These are phyloP conservation scores for Sphaerosporella brunnea DNA, from an alignment of 495 filamentous ascomycete genomes.

Conservation along the genomic window DNA sequence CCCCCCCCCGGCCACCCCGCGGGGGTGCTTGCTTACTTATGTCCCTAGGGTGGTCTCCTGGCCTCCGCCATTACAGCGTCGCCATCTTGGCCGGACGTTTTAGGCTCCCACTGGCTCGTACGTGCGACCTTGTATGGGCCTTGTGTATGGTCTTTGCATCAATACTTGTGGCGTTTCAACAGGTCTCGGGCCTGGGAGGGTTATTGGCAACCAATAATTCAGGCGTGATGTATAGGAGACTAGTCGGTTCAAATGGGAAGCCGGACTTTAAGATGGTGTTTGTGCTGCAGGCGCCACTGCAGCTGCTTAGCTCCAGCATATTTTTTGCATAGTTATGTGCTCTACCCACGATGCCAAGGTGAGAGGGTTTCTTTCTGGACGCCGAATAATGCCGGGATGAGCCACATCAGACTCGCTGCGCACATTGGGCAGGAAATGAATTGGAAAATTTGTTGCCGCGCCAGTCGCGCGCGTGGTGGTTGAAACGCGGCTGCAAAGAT, in stretches of 20 bases:
- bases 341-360: too few species aligned
- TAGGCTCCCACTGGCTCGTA: background rate
- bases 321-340: too few species aligned
- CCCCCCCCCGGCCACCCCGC: too few species aligned
- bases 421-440: too few species aligned
- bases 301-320: slow-evolving; percentile 1
- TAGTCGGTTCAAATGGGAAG: background rate
- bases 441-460: too few species aligned
- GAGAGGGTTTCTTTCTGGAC: too few species aligned
- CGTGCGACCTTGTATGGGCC: background rate
- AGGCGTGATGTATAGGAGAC: background rate
- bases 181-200: background rate
- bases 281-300: slow-evolving; percentile 2
- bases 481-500: too few species aligned
- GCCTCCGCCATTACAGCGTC: background rate
- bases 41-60: slow-evolving; percentile 4
- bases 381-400: too few species aligned
- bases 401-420: too few species aligned
- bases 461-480: too few species aligned
- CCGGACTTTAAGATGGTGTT: background rate
- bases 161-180: slow-evolving; percentile 1
- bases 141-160: background rate
- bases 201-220: background rate
- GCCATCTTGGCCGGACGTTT: background rate
- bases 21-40: too few species aligned